A percentile compares a stretch with the other conserved stretches of the same genome.
Evolutionary conservation across 306 rosid genomes (phyloP).

Genomic region (Castanea mollissima): DNA sequence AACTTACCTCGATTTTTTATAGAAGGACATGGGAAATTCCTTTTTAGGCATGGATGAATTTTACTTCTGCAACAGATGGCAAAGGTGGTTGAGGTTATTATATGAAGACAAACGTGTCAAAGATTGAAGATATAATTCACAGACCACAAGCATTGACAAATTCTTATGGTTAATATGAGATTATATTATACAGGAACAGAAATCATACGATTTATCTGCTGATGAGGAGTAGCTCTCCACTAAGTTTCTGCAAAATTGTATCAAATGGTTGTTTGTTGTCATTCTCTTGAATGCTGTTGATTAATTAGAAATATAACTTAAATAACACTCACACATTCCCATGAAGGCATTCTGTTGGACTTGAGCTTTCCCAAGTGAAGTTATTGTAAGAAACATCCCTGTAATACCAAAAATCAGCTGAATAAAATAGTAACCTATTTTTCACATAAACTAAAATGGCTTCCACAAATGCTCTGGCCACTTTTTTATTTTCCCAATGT

Average conservation of each 20-base stretch:
- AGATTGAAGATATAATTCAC: background rate
- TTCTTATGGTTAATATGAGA: background rate
- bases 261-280: slow-evolving; percentile 11
- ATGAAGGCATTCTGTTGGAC: slow-evolving; percentile 65
- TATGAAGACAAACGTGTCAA: background rate
- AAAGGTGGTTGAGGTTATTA: slow-evolving; percentile 14
- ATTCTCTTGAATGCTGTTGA: background rate
- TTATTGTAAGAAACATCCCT: slow-evolving; percentile 85
- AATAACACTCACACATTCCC: slow-evolving; percentile 71
- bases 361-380: slow-evolving; percentile 67
- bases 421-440: background rate
- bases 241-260: slow-evolving; percentile 64
- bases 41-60: slow-evolving; percentile 59
- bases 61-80: slow-evolving; percentile 37
- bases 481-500: background rate
- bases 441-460: background rate
- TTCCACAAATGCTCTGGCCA: background rate
- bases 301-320: slow-evolving; percentile 2
- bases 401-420: slow-evolving; percentile 37
- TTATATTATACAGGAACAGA: slow-evolving; percentile 1
- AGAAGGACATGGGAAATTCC: slow-evolving; percentile 66
- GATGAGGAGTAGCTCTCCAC: slow-evolving; percentile 79
- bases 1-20: slow-evolving; percentile 42
- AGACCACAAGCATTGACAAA: slow-evolving; percentile 15
- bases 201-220: slow-evolving; percentile 52